These are phyloP conservation scores for Clausena lansium DNA, from an alignment of 345 rosid species.

Conservation along the genomic window DNA sequence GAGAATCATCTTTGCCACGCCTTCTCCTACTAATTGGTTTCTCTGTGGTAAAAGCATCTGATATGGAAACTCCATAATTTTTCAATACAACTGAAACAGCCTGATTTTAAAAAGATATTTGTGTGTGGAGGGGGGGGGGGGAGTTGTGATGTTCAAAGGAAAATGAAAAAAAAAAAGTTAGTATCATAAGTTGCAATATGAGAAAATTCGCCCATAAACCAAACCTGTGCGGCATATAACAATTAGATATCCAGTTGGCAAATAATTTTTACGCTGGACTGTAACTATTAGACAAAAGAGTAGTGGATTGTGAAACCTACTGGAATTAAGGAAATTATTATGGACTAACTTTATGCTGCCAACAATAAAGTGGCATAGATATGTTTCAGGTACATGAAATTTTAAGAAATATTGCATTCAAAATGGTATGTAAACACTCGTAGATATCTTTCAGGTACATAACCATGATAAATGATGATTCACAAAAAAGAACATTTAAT, in stretches of 20 bases:
- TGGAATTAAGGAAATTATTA: too few species aligned
- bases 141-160: neutral
- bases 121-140: too few species aligned
- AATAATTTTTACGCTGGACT: neutral
- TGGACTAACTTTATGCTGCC: neutral
- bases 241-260: neutral
- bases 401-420: neutral
- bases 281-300: neutral
- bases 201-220: slow-evolving; percentile 84
- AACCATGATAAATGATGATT: neutral
- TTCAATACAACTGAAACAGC: slow-evolving; percentile 70
- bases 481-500: neutral
- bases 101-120: too few species aligned
- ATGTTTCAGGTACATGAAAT: neutral
- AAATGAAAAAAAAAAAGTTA: neutral
- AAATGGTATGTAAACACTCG: neutral
- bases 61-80: slow-evolving; percentile 43
- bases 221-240: slow-evolving; percentile 36
- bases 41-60: slow-evolving; percentile 19
- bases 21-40: slow-evolving; percentile 26
- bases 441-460: neutral
- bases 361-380: neutral
- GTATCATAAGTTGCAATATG: slow-evolving; percentile 62
- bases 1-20: slow-evolving; percentile 23
- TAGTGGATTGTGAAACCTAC: neutral